Conservation (phyloP, 345 rosid species). For the Hibiscus trionum region DNA sequence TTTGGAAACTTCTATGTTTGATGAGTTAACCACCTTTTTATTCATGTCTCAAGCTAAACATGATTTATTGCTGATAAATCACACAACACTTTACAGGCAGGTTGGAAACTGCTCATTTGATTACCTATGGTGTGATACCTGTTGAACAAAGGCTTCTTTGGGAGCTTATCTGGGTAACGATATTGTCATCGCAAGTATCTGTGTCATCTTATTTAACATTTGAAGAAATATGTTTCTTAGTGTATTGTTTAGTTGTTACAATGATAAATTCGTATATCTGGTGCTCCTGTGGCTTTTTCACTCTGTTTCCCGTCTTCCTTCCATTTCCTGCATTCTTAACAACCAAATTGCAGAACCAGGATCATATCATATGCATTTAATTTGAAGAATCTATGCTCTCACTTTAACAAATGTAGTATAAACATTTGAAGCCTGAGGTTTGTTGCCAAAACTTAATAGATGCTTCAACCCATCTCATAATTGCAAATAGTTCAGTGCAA, state of each 20-base stretch:
- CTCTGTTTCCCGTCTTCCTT: neutral
- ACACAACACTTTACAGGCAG: constrained; percentile 41
- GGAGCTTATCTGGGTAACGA: constrained; percentile 97
- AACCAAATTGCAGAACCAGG: neutral
- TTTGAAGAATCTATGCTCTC: neutral
- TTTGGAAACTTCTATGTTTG: neutral
- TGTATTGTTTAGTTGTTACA: neutral
- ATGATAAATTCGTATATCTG: neutral
- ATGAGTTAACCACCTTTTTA: too few species aligned
- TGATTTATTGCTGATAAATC: neutral
- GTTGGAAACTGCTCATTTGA: constrained; percentile 88
- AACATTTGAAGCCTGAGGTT: neutral
- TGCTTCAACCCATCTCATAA: neutral
- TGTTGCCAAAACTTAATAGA: neutral
- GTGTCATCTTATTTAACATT: neutral
- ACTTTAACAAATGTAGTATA: neutral
- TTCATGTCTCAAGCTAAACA: too few species aligned
- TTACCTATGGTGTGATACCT: constrained; percentile 75
- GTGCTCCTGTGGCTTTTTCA: neutral
- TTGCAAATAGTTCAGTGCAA: neutral
- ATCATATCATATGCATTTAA: neutral
- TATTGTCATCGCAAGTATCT: constrained; percentile 65
- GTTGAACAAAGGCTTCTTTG: constrained; percentile 90
- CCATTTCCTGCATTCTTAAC: neutral
- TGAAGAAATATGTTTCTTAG: neutral